These are phyloP conservation scores for Hsuehochloa calcarea DNA, from an alignment of 176 grass and related monocot species.

Conservation along the genomic window DNA sequence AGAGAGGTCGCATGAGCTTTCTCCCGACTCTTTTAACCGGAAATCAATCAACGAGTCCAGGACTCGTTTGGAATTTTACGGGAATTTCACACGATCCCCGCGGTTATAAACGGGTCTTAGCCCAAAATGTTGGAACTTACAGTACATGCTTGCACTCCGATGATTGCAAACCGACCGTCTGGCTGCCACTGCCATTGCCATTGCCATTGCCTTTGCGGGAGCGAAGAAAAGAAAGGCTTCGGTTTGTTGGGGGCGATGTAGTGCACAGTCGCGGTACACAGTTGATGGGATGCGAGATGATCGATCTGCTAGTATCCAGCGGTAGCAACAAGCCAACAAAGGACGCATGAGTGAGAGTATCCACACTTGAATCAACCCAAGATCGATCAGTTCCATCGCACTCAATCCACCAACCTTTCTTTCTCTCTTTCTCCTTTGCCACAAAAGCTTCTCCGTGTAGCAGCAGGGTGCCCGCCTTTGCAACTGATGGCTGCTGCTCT, in stretches of 20 bases:
- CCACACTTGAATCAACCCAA: neutral
- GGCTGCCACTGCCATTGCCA: neutral
- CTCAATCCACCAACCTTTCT: neutral
- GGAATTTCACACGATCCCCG: neutral
- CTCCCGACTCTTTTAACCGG: neutral
- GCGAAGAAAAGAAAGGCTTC: neutral
- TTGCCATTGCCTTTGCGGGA: neutral
- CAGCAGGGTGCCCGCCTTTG: neutral
- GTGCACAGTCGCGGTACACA: neutral
- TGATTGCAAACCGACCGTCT: neutral
- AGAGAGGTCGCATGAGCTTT: neutral
- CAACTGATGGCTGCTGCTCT: neutral
- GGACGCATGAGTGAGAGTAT: neutral
- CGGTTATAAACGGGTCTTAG: neutral
- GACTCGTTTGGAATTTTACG: neutral
- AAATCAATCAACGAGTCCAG: neutral
- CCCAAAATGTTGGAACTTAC: too few species aligned
- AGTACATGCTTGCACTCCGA: neutral
- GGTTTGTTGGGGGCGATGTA: neutral
- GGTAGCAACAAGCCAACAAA: neutral
- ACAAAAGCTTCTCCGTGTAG: neutral
- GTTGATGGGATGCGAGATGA: neutral
- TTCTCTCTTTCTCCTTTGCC: neutral
- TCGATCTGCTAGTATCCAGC: neutral
- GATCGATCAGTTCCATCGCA: slow-evolving; percentile 13